Conservation (phyloP, 2,329 filamentous ascomycete species). For the Exutisphaerella laricina region DNA sequence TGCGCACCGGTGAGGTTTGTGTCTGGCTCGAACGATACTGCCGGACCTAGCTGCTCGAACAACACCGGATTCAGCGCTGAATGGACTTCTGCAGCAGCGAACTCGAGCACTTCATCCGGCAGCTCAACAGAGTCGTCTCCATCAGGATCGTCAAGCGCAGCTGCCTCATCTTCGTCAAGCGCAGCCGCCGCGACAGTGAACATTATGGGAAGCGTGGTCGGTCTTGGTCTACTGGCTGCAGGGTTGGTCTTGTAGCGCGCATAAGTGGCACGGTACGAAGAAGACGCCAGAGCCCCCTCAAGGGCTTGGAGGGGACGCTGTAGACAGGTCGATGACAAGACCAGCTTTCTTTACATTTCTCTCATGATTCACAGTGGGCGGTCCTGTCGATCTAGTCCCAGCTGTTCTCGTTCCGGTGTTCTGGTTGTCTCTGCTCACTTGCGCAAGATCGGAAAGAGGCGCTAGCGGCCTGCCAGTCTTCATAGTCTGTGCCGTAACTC, state of each 20-base stretch:
- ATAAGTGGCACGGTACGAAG: too few species aligned
- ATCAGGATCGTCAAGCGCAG: slow-evolving; percentile 1
- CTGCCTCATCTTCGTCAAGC: slow-evolving; percentile 8
- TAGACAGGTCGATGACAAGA: too few species aligned
- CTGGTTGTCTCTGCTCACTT: too few species aligned
- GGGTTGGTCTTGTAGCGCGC: slow-evolving; percentile 22
- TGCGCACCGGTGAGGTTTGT: slow-evolving; percentile 31
- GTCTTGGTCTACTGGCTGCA: slow-evolving; percentile 19
- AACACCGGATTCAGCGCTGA: slow-evolving; percentile 25
- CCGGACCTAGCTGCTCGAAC: slow-evolving; percentile 25
- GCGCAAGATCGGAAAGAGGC: too few species aligned
- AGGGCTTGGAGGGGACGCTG: too few species aligned
- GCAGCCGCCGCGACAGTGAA: slow-evolving; percentile 16
- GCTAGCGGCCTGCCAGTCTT: too few species aligned
- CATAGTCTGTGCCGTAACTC: too few species aligned
- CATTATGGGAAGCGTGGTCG: slow-evolving; percentile 18
- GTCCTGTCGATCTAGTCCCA: too few species aligned
- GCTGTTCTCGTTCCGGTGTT: too few species aligned
- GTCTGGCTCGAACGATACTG: slow-evolving; percentile 27
- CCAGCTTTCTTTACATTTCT: too few species aligned
- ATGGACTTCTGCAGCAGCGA: slow-evolving; percentile 14
- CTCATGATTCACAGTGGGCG: too few species aligned
- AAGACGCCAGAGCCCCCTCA: too few species aligned
- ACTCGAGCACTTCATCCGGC: neutral
- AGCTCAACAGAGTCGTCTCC: slow-evolving; percentile 2